phyloP scores from a whole-genome alignment of 2,329 filamentous ascomycete species.

The Cryphonectria japonica region DNA sequence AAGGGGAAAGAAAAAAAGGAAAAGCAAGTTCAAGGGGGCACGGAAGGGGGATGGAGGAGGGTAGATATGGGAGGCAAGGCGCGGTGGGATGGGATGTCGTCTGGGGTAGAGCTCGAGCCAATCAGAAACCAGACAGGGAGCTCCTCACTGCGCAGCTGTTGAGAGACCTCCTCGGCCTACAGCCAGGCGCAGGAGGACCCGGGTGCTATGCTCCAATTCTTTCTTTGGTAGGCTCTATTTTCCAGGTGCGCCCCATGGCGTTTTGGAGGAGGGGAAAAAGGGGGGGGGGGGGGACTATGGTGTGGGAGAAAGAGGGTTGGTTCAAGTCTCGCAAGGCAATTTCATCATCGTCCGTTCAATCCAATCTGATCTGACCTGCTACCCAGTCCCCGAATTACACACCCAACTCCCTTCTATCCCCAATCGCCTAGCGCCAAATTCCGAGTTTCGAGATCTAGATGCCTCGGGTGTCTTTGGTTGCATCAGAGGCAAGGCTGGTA shows the following conservation, averaged over 20 bases:
- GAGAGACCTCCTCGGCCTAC: constrained; percentile 11
- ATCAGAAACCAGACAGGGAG: constrained; percentile 35
- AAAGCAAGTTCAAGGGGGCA: constrained; percentile 28
- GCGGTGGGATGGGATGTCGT: constrained; percentile 28
- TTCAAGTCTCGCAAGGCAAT: background rate
- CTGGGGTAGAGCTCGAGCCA: constrained; percentile 35
- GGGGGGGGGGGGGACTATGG: background rate
- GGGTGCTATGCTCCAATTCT: background rate
- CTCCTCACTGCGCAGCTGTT: constrained; percentile 25
- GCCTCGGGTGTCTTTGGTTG: background rate
- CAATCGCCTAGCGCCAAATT: background rate
- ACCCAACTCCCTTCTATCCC: background rate
- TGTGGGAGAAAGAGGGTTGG: background rate
- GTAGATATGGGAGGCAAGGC: constrained; percentile 32
- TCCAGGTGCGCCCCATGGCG: background rate
- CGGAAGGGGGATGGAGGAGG: constrained; percentile 33
- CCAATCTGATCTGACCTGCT: background rate
- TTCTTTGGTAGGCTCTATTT: background rate
- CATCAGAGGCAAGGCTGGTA: background rate
- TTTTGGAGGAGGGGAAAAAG: background rate
- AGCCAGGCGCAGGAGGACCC: constrained; percentile 17
- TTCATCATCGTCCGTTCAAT: background rate
- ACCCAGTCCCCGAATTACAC: background rate
- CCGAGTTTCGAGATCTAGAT: background rate
- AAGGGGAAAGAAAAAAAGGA: constrained; percentile 21